A percentile compares a stretch with the other conserved stretches of the same genome.
Conservation (phyloP, 306 rosid genomes). For the Prinsepia uniflora region DNA sequence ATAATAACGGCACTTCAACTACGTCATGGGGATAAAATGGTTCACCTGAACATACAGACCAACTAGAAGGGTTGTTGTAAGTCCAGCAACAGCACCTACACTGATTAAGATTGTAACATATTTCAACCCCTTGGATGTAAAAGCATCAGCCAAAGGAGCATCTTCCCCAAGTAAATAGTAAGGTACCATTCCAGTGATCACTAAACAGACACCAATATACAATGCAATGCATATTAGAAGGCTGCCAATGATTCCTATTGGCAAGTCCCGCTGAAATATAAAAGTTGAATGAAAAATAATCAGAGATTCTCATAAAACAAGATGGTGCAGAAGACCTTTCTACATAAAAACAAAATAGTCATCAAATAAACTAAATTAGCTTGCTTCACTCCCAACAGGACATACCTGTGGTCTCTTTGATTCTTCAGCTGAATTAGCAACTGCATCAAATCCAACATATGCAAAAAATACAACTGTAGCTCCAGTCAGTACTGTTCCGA, state of each 20-base stretch:
- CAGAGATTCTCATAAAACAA: slow-evolving; percentile 7
- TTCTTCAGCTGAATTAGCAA: slow-evolving; percentile 99
- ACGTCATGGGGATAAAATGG: slow-evolving; percentile 26
- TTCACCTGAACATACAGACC: slow-evolving; percentile 97
- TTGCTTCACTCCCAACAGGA: slow-evolving; percentile 18
- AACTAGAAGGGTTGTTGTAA: slow-evolving; percentile 91
- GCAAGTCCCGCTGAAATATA: slow-evolving; percentile 81
- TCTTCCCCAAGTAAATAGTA: slow-evolving; percentile 80
- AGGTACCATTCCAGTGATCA: slow-evolving; percentile 98
- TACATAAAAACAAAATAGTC: slow-evolving; percentile 4
- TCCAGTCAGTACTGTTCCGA: slow-evolving; percentile 66
- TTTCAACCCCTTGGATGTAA: slow-evolving; percentile 83
- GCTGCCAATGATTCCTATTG: slow-evolving; percentile 93
- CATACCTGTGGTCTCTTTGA: slow-evolving; percentile 86
- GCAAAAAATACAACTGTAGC: slow-evolving; percentile 98
- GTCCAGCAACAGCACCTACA: slow-evolving; percentile 93
- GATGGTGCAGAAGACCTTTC: slow-evolving; percentile 1
- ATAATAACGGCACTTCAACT: slow-evolving; percentile 26
- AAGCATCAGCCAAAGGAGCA: slow-evolving; percentile 94
- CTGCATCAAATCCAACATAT: slow-evolving; percentile 98
- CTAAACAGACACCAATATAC: slow-evolving; percentile 89
- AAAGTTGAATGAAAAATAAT: slow-evolving; percentile 12
- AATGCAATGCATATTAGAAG: slow-evolving; percentile 70
- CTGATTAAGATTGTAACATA: slow-evolving; percentile 77
- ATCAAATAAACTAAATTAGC: slow-evolving; percentile 11